A percentile compares a stretch with the other conserved stretches of the same genome.
phyloP scores from a whole-genome alignment of 768 basidiomycete genomes.

The Termitomyces sp. region DNA sequence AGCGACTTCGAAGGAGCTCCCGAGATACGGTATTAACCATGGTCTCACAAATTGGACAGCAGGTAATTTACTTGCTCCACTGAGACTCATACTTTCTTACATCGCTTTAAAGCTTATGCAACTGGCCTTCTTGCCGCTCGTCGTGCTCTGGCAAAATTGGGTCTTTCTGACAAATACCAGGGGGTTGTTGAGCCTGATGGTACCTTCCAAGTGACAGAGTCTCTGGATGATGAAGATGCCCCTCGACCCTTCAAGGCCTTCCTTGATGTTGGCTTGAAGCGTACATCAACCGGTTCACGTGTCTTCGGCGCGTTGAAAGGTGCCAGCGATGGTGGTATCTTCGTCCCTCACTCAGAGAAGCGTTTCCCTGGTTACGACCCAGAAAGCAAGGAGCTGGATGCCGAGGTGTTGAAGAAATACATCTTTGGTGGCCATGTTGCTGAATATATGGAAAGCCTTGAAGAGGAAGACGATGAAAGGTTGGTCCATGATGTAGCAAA shows the following conservation, averaged over 20 bases:
- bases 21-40: conserved; percentile 94
- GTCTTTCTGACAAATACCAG: conserved; percentile 96
- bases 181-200: conserved; percentile 92
- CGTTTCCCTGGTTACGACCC: conserved; percentile 98
- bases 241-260: conserved; percentile 99
- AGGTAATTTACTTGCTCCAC: conserved; percentile 37
- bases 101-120: conserved; percentile 67
- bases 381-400: conserved; percentile 88
- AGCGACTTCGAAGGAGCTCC: conserved; percentile 88
- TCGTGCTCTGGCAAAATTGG: conserved; percentile 91
- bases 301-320: conserved; percentile 99
- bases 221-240: conserved; percentile 85
- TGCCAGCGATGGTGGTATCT: conserved; percentile 95
- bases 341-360: conserved; percentile 95
- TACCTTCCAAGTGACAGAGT: conserved; percentile 74
- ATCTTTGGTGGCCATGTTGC: conserved; percentile 97
- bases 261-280: conserved; percentile 97
- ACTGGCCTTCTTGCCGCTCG: conserved; percentile 94
- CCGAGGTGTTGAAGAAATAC: conserved; percentile 95
- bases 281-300: conserved; percentile 95
- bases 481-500: conserved; percentile 21
- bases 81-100: neutral
- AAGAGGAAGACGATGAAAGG: conserved; percentile 99
- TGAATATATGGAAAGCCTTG: conserved; percentile 98
- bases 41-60: conserved; percentile 99